These are phyloP conservation scores for Viridothelium virens DNA, from an alignment of 495 filamentous ascomycete species.

Conservation along the genomic window DNA sequence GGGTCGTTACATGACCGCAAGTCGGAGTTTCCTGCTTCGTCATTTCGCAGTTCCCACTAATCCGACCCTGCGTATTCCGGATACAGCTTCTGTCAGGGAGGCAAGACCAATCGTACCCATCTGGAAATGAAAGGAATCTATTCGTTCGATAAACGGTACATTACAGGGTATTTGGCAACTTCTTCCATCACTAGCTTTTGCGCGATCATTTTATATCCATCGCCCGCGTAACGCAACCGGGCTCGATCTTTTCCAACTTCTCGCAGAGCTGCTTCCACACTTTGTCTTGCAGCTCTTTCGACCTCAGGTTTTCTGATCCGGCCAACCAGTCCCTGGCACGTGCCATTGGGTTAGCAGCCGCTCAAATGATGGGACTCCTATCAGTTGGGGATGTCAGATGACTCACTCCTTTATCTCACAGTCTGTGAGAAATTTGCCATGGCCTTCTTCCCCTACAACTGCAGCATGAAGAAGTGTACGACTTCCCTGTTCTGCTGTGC, in stretches of 20 bases:
- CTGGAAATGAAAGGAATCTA: neutral
- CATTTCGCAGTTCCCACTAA: too few relatives aligned
- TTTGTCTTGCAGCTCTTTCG: conserved; percentile 22
- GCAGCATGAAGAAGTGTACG: conserved; percentile 38
- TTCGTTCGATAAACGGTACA: neutral
- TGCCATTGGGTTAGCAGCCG: neutral
- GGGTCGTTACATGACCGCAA: neutral
- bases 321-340: neutral
- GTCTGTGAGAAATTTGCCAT: conserved; percentile 33
- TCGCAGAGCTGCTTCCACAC: conserved; percentile 27
- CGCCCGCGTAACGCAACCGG: conserved; percentile 16
- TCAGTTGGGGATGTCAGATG: too few relatives aligned
- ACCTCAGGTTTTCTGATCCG: neutral
- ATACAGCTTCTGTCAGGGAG: too few relatives aligned
- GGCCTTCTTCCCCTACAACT: conserved; percentile 31
- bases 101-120: too few relatives aligned
- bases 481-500: conserved; percentile 38
- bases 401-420: conserved; percentile 22
- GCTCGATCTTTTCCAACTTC: conserved; percentile 29
- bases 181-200: neutral
- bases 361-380: too few relatives aligned
- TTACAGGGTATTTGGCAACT: neutral
- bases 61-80: too few relatives aligned
- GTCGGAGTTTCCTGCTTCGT: neutral
- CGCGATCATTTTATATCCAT: conserved; percentile 7